Evolutionary conservation across 441 rosid genomes (phyloP).

Genomic region (Cnidoscolus chayamansa): DNA sequence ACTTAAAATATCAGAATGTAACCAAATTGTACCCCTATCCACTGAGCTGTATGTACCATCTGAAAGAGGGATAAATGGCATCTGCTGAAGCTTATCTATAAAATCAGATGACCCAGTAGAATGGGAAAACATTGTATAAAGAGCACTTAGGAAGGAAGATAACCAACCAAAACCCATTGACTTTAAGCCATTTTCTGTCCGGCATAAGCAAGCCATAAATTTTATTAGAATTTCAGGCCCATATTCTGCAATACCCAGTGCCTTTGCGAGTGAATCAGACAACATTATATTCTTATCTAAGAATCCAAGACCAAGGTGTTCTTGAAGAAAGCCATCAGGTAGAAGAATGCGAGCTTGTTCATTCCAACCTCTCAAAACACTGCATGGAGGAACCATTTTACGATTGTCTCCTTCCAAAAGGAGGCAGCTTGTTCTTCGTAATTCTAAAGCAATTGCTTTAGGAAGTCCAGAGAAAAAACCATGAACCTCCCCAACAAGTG

Average conservation of each 20-base stretch:
- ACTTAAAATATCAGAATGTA: constrained; percentile 49
- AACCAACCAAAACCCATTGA: constrained; percentile 76
- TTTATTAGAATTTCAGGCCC: constrained; percentile 69
- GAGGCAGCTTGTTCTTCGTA: constrained; percentile 72
- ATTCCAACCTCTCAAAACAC: constrained; percentile 87
- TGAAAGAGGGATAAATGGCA: constrained; percentile 84
- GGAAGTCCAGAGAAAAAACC: constrained; percentile 90
- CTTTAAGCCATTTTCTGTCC: constrained; percentile 48
- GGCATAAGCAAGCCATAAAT: constrained; percentile 58
- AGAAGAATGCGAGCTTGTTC: constrained; percentile 59
- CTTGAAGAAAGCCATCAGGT: constrained; percentile 57
- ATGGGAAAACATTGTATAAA: constrained; percentile 47
- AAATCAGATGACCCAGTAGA: constrained; percentile 51
- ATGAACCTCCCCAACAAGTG: constrained; percentile 91
- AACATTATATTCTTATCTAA: constrained; percentile 70
- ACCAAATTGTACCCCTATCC: constrained; percentile 74
- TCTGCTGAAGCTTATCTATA: constrained; percentile 45
- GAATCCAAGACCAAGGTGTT: constrained; percentile 86
- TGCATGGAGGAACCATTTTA: constrained; percentile 89
- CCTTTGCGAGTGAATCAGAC: constrained; percentile 76
- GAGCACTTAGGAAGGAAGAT: constrained; percentile 59
- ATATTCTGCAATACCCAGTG: constrained; percentile 78
- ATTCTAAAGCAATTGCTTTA: constrained; percentile 61
- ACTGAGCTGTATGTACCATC: constrained; percentile 77
- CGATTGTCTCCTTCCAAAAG: constrained; percentile 70